Conservation (phyloP, 2,329 filamentous ascomycete genomes). For the Stemphylium beticola region DNA sequence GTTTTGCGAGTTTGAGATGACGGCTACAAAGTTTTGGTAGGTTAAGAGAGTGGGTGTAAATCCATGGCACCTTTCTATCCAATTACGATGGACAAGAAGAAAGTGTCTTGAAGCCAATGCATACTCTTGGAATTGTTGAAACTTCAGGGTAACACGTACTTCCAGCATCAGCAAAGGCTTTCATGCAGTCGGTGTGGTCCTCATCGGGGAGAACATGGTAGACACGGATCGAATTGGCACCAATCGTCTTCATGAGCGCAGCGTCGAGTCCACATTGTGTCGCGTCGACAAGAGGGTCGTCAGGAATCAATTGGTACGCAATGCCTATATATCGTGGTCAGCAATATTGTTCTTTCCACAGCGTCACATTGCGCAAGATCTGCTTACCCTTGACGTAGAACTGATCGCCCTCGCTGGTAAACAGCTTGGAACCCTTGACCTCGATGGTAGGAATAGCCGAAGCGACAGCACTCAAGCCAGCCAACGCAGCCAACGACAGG, state of each 20-base stretch:
- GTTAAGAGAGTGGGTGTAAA: no score
- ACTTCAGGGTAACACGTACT: constrained; percentile 11
- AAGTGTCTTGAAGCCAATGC: no score
- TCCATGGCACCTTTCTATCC: no score
- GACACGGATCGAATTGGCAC: constrained; percentile 83
- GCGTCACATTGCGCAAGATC: neutral
- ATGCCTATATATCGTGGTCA: constrained; percentile 62
- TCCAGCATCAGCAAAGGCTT: constrained; percentile 71
- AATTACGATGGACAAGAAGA: neutral
- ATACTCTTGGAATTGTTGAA: neutral
- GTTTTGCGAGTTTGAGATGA: no score
- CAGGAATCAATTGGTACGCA: constrained; percentile 69
- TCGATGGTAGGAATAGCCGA: constrained; percentile 61
- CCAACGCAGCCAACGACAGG: constrained; percentile 24
- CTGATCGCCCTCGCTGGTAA: constrained; percentile 78
- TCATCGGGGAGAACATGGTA: constrained; percentile 80
- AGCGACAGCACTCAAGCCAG: constrained; percentile 44
- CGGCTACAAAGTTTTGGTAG: no score
- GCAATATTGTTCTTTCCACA: neutral
- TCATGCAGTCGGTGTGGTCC: constrained; percentile 82
- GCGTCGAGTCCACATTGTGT: constrained; percentile 80
- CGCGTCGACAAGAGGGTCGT: constrained; percentile 77
- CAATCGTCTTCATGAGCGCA: constrained; percentile 77
- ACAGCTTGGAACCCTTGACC: constrained; percentile 82
- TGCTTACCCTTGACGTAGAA: constrained; percentile 79